Percentiles rank a stretch among this genome's conserved stretches.
These are phyloP conservation scores for Boletus eberwhitei DNA, from an alignment of 768 basidiomycete species.

Conservation along the genomic window DNA sequence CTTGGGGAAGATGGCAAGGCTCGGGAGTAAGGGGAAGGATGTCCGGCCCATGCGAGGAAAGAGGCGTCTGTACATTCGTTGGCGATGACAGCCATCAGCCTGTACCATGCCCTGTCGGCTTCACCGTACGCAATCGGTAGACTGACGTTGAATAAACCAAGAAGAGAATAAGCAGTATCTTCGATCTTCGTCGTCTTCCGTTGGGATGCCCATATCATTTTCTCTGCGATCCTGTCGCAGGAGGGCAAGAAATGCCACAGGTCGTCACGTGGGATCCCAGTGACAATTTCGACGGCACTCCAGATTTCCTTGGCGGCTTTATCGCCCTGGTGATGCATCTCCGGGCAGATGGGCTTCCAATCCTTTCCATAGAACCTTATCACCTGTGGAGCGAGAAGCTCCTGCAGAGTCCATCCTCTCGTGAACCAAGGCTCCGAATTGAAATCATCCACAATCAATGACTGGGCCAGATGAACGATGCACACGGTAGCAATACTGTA, in stretches of 20 bases:
- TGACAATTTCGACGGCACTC: slow-evolving; percentile 5
- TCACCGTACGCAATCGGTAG: slow-evolving; percentile 26
- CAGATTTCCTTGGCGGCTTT: slow-evolving; percentile 11
- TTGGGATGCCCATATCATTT: slow-evolving; percentile 24
- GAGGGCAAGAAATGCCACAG: slow-evolving; percentile 11
- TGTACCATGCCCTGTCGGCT: slow-evolving; percentile 20
- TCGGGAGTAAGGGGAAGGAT: slow-evolving; percentile 10
- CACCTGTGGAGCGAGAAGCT: slow-evolving; percentile 12
- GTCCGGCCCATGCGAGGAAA: slow-evolving; percentile 14
- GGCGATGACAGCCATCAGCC: slow-evolving; percentile 15
- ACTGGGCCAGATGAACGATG: slow-evolving; percentile 19
- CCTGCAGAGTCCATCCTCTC: slow-evolving; percentile 22
- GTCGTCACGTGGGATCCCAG: slow-evolving; percentile 12
- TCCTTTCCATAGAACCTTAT: slow-evolving; percentile 19
- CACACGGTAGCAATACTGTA: slow-evolving; percentile 23
- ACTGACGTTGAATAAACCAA: slow-evolving; percentile 23
- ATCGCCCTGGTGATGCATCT: slow-evolving; percentile 1
- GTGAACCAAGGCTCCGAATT: slow-evolving; percentile 21
- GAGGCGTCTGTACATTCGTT: slow-evolving; percentile 12
- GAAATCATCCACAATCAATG: slow-evolving; percentile 9
- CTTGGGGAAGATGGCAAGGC: slow-evolving; percentile 8
- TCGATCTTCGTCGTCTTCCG: slow-evolving; percentile 24
- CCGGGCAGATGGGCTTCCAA: slow-evolving; percentile 15
- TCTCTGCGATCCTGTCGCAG: slow-evolving; percentile 14
- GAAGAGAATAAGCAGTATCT: slow-evolving; percentile 24